Evolutionary conservation across 1,284 basidiomycete genomes (phyloP), one percentile per base, ranked within the genome.

Genomic region (Ustilago nuda): DNA sequence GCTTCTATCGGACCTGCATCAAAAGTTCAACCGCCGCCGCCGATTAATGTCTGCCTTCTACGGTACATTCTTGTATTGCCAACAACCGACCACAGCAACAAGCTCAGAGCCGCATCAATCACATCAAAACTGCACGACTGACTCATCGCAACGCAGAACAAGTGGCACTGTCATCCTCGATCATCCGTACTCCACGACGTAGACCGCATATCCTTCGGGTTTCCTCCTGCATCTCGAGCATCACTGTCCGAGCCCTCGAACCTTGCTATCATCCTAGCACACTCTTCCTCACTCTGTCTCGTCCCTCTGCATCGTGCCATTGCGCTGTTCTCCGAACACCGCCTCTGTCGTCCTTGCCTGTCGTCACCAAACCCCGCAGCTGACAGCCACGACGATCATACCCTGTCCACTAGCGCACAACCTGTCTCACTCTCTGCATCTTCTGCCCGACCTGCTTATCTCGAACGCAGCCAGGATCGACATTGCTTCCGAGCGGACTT

Each of bases 401-500:
- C 23, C 32, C 46, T 57, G 12, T 46, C 57, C 19, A 32, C 52
- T 15, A 27, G 7, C 23, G n/a, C 52, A n/a, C 23, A 8, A 36
- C 32, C 27, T 27, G 32, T 46, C 50, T 56, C 56, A 48, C 37
- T 52, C 46, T 12, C 52, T 52, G 56, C 56, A 45, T 33, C 56
- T 8, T 23, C 36, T 54, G 41, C 59, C 60, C 52, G 69, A 60
- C 69, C 52, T 54, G 37, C 15, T 50, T 8, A 50, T 50, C 48
- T 59, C 45, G 32, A 37, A 60, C 57, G 56, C 61, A 59, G 41
- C 19, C 33, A 30, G 56, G 69, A 72, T 72, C 69, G 69, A 72
- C 69, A 72, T 72, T 72, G 69, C 69, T 72, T 72, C 69, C 69
- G 69, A 72, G 69, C 69, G 69, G 69, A 72, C 63, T 36, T 72